Conservation (phyloP, 2,329 filamentous ascomycete genomes). For the Alternaria ethzedia region DNA sequence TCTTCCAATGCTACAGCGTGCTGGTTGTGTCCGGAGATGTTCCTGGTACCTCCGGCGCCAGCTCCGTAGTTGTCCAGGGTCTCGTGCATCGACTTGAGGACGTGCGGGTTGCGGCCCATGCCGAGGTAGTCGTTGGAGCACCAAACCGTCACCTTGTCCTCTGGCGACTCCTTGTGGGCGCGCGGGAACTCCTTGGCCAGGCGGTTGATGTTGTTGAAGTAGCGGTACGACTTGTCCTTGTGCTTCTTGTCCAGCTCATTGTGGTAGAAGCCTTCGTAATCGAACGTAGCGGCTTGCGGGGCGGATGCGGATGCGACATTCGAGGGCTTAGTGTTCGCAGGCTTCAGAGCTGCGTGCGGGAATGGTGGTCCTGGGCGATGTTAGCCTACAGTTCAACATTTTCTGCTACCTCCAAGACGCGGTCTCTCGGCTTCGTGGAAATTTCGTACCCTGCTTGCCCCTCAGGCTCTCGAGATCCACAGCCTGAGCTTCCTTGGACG, state of each 20-base stretch:
- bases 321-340: slow-evolving; percentile 25
- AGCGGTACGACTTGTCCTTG: slow-evolving; percentile 99
- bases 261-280: slow-evolving; percentile 90
- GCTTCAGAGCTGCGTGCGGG: slow-evolving; percentile 35
- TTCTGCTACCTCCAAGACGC: not conserved
- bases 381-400: slow-evolving; percentile 9
- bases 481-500: slow-evolving; percentile 76
- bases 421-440: not conserved
- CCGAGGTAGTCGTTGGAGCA: slow-evolving; percentile 99
- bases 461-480: slow-evolving; percentile 63
- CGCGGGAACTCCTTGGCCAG: slow-evolving; percentile 94
- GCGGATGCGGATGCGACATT: slow-evolving; percentile 54
- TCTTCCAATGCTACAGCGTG: slow-evolving; percentile 86
- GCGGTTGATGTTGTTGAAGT: slow-evolving; percentile 99
- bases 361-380: slow-evolving; percentile 35
- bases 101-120: slow-evolving; percentile 90
- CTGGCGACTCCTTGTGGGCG: slow-evolving; percentile 83
- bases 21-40: slow-evolving; percentile 97
- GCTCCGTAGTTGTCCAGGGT: slow-evolving; percentile 94
- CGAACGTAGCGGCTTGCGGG: slow-evolving; percentile 68
- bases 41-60: slow-evolving; percentile 92
- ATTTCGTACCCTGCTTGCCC: slow-evolving; percentile 50
- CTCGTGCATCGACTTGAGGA: slow-evolving; percentile 90
- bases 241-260: slow-evolving; percentile 96
- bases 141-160: slow-evolving; percentile 95